Conservation (phyloP, 1,284 basidiomycete species). For the Trametes versicolor region DNA sequence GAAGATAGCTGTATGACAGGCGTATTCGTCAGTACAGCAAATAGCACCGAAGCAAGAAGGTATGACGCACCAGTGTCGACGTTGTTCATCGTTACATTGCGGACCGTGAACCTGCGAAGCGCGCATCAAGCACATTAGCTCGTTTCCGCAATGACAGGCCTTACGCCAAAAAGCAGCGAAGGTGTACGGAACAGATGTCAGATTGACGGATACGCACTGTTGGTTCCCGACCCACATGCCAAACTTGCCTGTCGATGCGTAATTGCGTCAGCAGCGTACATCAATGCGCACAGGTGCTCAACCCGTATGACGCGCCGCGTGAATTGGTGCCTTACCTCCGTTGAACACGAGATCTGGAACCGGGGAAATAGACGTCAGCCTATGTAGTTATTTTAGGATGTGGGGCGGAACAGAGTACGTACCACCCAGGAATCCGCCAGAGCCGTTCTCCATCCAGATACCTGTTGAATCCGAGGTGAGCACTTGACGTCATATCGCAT, state of each 20-base stretch:
- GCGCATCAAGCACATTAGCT: constrained; percentile 10
- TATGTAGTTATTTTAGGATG: constrained; percentile 7
- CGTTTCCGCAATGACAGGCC: neutral
- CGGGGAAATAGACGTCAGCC: neutral
- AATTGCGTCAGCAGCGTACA: neutral
- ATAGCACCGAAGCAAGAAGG: neutral
- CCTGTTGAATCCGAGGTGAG: constrained; percentile 42
- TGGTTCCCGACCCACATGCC: constrained; percentile 67
- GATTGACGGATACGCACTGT: constrained; percentile 57
- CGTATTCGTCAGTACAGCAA: neutral
- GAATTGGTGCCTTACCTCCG: constrained; percentile 59
- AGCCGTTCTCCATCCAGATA: constrained; percentile 81
- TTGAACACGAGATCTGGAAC: constrained; percentile 67
- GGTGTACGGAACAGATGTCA: constrained; percentile 20
- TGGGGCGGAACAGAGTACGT: constrained; percentile 25
- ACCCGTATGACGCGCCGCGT: constrained; percentile 40
- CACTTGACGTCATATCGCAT: constrained; percentile 1
- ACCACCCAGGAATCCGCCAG: constrained; percentile 78
- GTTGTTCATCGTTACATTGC: constrained; percentile 67
- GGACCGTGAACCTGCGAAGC: constrained; percentile 57
- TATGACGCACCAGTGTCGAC: constrained; percentile 49
- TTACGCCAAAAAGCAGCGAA: neutral
- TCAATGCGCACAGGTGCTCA: neutral
- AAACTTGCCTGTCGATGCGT: constrained; percentile 38
- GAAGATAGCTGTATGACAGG: constrained; percentile 35